Evolutionary conservation across 768 basidiomycete species (phyloP).

Genomic region (Kwoniella sp.): DNA sequence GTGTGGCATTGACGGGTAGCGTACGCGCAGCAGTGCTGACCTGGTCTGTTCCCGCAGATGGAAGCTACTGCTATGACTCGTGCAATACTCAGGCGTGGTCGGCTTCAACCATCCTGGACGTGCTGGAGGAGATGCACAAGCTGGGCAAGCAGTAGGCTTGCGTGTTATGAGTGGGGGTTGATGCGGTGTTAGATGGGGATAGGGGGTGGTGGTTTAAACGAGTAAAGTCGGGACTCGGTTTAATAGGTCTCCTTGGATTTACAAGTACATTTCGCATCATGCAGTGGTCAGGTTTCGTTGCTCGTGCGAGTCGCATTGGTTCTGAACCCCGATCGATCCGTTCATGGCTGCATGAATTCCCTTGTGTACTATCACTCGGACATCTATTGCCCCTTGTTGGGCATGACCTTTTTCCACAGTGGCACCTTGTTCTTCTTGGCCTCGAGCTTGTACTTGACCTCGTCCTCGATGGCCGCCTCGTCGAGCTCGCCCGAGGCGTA

Average conservation of each 20-base stretch:
- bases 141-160: conserved; percentile 13
- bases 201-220: neutral
- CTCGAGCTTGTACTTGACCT: conserved; percentile 59
- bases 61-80: conserved; percentile 75
- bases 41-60: conserved; percentile 53
- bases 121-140: conserved; percentile 68
- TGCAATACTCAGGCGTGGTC: conserved; percentile 97
- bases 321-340: no score
- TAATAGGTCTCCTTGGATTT: neutral
- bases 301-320: no score
- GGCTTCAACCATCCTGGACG: conserved; percentile 83
- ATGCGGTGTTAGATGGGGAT: neutral
- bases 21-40: neutral
- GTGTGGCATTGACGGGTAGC: conserved; percentile 16
- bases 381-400: conserved; percentile 3
- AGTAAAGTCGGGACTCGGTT: no score
- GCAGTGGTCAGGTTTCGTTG: no score
- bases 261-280: conserved; percentile 3
- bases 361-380: no score
- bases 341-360: no score
- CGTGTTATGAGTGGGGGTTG: neutral
- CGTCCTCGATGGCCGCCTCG: conserved; percentile 76
- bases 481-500: conserved; percentile 74
- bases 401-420: conserved; percentile 17
- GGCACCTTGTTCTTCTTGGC: conserved; percentile 53